Evolutionary conservation across 2,329 filamentous ascomycete species (phyloP).

Genomic region (Colletotrichum siamense): DNA sequence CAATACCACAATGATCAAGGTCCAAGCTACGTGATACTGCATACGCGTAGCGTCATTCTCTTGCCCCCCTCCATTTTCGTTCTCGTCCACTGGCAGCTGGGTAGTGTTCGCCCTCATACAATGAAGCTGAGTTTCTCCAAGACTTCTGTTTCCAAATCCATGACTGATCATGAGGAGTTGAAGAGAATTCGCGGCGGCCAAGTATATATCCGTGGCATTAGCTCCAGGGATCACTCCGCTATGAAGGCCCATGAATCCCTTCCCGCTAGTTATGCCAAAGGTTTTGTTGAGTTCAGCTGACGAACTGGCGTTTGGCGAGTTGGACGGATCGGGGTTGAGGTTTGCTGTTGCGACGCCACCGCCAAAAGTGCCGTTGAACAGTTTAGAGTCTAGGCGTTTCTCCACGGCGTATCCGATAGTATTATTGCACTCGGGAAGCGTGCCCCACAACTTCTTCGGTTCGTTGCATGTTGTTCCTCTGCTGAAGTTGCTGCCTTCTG

Average conservation of each 20-base stretch:
- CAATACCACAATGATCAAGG: neutral
- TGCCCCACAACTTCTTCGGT: neutral
- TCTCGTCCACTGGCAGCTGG: neutral
- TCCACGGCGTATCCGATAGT: neutral
- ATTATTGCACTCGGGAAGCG: neutral
- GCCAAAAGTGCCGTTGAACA: neutral
- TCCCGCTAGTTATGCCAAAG: neutral
- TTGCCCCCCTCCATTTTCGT: neutral
- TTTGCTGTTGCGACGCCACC: neutral
- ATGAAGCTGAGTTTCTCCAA: neutral
- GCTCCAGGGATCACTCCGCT: neutral
- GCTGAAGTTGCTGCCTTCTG: neutral
- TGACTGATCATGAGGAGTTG: constrained; percentile 3
- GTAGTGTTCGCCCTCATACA: constrained; percentile 1
- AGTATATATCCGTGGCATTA: neutral
- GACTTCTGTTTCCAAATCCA: neutral
- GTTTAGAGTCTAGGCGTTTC: neutral
- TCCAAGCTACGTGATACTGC: neutral
- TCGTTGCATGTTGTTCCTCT: neutral
- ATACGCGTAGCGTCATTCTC: neutral
- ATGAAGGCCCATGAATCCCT: neutral
- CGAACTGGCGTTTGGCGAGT: neutral
- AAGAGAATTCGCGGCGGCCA: neutral
- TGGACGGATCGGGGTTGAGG: neutral
- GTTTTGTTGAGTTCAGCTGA: neutral